Conservation (phyloP, 2,329 filamentous ascomycete species). For the Fusarium sp. region DNA sequence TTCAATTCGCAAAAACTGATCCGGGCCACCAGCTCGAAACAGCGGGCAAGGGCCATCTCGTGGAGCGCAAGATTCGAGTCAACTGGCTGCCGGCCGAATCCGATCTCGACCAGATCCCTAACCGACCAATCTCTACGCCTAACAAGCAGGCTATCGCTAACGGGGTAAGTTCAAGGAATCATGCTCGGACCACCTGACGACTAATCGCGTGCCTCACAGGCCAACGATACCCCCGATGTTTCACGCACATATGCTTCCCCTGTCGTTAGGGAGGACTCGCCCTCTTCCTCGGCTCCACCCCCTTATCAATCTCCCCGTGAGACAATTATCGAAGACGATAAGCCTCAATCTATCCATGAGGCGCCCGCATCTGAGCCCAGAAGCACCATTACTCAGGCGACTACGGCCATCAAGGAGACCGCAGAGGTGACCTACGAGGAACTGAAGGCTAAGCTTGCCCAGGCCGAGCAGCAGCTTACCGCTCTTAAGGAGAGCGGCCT, state of each 20-base stretch:
- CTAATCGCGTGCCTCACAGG: slow-evolving; percentile 39
- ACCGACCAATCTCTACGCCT: slow-evolving; percentile 50
- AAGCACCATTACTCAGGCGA: slow-evolving; percentile 50
- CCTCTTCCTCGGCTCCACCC: slow-evolving; percentile 47
- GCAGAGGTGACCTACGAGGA: slow-evolving; percentile 62
- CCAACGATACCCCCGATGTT: slow-evolving; percentile 56
- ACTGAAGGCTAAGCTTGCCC: slow-evolving; percentile 75
- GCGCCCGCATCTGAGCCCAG: slow-evolving; percentile 44
- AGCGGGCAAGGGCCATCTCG: slow-evolving; percentile 79
- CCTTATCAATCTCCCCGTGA: slow-evolving; percentile 49
- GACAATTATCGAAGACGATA: slow-evolving; percentile 44
- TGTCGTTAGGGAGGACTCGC: slow-evolving; percentile 46
- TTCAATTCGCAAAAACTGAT: slow-evolving; percentile 8
- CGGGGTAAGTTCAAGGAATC: slow-evolving; percentile 50
- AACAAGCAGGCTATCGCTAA: slow-evolving; percentile 52
- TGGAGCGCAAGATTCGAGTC: slow-evolving; percentile 96
- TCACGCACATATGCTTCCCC: slow-evolving; percentile 59
- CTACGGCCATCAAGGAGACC: slow-evolving; percentile 59
- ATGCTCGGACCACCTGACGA: background rate
- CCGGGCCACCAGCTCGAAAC: slow-evolving; percentile 71
- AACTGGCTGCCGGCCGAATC: slow-evolving; percentile 77
- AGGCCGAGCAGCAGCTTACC: slow-evolving; percentile 78
- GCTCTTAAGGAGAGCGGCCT: slow-evolving; percentile 77
- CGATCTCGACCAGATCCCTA: slow-evolving; percentile 41
- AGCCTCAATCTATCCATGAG: slow-evolving; percentile 36